Conservation (phyloP, 1,139 yeast species). For the Tardiomyces digboiensis region DNA sequence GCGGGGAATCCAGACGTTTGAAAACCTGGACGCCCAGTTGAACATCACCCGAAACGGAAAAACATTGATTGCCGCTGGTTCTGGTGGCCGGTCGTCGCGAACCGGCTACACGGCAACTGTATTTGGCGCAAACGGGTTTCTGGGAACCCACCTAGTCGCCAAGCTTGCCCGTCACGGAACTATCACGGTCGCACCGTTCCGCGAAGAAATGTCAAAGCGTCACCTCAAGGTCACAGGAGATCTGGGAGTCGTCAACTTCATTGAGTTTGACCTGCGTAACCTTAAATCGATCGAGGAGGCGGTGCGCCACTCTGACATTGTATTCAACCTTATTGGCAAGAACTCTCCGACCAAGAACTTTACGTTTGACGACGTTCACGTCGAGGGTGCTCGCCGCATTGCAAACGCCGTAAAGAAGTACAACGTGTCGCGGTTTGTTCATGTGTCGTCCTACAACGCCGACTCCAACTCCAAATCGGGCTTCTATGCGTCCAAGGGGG, state of each 20-base stretch:
- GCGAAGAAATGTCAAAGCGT: constrained; percentile 74
- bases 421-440: constrained; percentile 67
- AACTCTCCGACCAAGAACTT: constrained; percentile 75
- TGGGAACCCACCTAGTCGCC: constrained; percentile 65
- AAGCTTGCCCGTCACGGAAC: constrained; percentile 82
- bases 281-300: constrained; percentile 66
- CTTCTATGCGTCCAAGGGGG: constrained; percentile 72
- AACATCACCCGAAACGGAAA: constrained; percentile 73
- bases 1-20: constrained; percentile 26
- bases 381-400: constrained; percentile 69
- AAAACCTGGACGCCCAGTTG: constrained; percentile 44
- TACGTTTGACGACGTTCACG: constrained; percentile 73
- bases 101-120: constrained; percentile 91
- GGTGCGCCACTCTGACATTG: constrained; percentile 77
- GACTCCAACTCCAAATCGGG: constrained; percentile 56
- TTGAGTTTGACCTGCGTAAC: constrained; percentile 79
- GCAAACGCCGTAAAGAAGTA: constrained; percentile 65
- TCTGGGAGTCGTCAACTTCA: constrained; percentile 77
- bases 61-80: constrained; percentile 57
- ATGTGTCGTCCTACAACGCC: constrained; percentile 77
- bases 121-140: constrained; percentile 74
- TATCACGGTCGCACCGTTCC: constrained; percentile 61
- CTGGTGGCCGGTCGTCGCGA: constrained; percentile 76
- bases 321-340: constrained; percentile 71
- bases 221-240: constrained; percentile 81